A percentile compares a stretch with the other conserved stretches of the same genome.
These are phyloP conservation scores for Peniophora sp. DNA, from an alignment of 1,284 basidiomycete species.

Conservation along the genomic window DNA sequence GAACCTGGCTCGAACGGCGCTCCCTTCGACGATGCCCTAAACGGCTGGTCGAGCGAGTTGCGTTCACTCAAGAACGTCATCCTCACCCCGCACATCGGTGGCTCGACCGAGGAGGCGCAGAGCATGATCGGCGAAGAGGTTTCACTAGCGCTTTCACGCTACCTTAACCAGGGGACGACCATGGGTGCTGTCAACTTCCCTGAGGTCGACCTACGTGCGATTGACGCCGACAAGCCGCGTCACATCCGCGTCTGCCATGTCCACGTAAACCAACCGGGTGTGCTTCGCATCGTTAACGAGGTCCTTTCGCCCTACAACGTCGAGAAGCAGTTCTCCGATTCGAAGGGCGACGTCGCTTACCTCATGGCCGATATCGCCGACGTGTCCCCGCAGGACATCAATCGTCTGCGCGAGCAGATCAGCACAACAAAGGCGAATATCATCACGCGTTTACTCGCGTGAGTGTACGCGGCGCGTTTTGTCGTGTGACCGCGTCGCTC, in stretches of 20 bases:
- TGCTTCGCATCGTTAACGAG: conserved; percentile 93
- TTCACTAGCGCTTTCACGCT: conserved; percentile 76
- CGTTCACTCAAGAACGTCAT: conserved; percentile 81
- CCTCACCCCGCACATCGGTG: conserved; percentile 97
- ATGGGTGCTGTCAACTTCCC: conserved; percentile 97
- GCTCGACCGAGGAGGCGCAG: conserved; percentile 98
- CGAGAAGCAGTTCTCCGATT: conserved; percentile 98
- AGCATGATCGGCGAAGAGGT: conserved; percentile 97
- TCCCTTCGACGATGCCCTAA: conserved; percentile 80
- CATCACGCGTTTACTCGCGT: conserved; percentile 78
- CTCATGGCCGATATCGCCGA: conserved; percentile 94
- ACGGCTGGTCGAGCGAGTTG: conserved; percentile 72
- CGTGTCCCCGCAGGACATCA: conserved; percentile 79
- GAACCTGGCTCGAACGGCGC: conserved; percentile 91
- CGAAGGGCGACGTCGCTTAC: conserved; percentile 91
- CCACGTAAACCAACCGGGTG: conserved; percentile 96
- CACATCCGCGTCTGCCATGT: conserved; percentile 93
- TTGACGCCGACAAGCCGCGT: conserved; percentile 76
- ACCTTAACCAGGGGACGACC: conserved; percentile 89
- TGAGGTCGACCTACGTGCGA: conserved; percentile 93
- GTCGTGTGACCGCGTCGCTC: not conserved
- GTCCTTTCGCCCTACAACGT: conserved; percentile 92
- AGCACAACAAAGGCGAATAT: conserved; percentile 80
- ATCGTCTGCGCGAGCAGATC: conserved; percentile 79
- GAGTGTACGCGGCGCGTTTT: conserved; percentile 12